Percentiles rank a stretch among this genome's conserved stretches.
These are phyloP conservation scores for Lactarius evosmus DNA, from an alignment of 768 basidiomycete species.

Conservation along the genomic window DNA sequence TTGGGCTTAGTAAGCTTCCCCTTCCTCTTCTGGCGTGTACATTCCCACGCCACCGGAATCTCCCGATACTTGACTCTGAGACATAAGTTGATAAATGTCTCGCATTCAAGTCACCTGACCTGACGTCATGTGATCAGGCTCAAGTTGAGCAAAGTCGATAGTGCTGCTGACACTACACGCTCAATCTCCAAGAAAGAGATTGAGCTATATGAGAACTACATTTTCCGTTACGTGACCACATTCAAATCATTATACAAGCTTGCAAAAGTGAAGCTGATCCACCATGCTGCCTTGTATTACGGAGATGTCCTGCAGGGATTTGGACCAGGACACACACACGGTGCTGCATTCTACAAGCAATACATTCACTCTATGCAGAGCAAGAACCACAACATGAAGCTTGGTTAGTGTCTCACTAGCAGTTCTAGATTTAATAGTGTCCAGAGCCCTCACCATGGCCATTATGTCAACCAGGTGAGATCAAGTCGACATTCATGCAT, in stretches of 20 bases:
- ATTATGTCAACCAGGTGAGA: conserved; percentile 21
- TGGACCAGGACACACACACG: conserved; percentile 33
- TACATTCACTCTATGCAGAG: conserved; percentile 28
- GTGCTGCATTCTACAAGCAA: conserved; percentile 23
- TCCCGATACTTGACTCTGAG: no score
- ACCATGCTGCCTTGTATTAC: conserved; percentile 38
- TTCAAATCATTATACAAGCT: conserved; percentile 31
- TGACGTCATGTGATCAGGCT: no score
- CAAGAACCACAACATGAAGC: conserved; percentile 28
- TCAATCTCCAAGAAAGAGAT: conserved; percentile 18
- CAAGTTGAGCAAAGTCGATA: no score
- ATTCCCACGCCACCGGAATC: no score
- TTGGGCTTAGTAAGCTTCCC: no score
- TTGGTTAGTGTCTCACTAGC: conserved; percentile 20
- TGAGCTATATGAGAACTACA: conserved; percentile 3
- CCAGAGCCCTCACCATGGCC: no score
- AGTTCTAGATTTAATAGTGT: background rate
- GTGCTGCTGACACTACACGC: no score
- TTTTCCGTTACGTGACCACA: conserved; percentile 29
- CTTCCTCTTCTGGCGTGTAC: no score
- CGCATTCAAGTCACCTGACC: no score
- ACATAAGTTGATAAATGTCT: no score
- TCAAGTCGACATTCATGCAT: conserved; percentile 17
- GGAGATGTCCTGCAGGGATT: conserved; percentile 30
- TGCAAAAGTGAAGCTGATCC: conserved; percentile 27